These are phyloP conservation scores for Mortierella sp. DNA, from an alignment of 371 early-diverging fungal genomes.

Conservation along the genomic window DNA sequence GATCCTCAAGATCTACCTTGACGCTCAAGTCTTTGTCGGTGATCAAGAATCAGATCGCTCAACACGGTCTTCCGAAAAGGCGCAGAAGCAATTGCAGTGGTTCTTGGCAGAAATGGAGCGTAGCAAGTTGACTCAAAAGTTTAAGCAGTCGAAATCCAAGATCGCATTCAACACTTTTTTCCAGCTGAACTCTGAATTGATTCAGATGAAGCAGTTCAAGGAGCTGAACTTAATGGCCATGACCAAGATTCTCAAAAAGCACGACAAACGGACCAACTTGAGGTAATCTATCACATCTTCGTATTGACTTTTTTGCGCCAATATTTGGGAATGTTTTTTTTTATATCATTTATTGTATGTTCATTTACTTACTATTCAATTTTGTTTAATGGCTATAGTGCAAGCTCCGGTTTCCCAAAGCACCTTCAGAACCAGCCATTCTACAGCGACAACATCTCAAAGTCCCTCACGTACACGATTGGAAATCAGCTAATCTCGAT, in stretches of 20 bases:
- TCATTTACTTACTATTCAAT: not conserved
- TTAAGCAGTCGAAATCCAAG: slow-evolving; percentile 59
- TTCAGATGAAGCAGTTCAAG: slow-evolving; percentile 78
- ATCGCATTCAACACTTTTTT: slow-evolving; percentile 69
- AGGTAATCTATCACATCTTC: slow-evolving; percentile 50
- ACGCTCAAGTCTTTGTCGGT: slow-evolving; percentile 76
- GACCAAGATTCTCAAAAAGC: slow-evolving; percentile 87
- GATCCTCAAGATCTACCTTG: slow-evolving; percentile 77
- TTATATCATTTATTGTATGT: no score
- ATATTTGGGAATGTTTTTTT: no score
- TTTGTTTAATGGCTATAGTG: slow-evolving; percentile 41
- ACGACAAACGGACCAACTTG: slow-evolving; percentile 84
- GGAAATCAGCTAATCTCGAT: slow-evolving; percentile 59
- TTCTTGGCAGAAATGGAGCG: slow-evolving; percentile 66
- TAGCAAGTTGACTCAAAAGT: slow-evolving; percentile 43
- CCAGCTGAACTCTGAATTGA: slow-evolving; percentile 75
- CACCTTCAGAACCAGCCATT: slow-evolving; percentile 57
- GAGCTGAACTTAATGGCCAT: slow-evolving; percentile 83
- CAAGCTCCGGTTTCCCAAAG: slow-evolving; percentile 63
- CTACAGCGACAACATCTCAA: slow-evolving; percentile 50
- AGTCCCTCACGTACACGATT: slow-evolving; percentile 56
- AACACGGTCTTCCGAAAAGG: slow-evolving; percentile 63
- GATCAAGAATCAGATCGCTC: slow-evolving; percentile 62
- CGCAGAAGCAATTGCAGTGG: slow-evolving; percentile 70
- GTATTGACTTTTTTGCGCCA: not conserved